Evolutionary conservation across 176 grass and related monocot species (phyloP), one percentile per base, ranked within the genome.

Genomic region (Lolium perenne): DNA sequence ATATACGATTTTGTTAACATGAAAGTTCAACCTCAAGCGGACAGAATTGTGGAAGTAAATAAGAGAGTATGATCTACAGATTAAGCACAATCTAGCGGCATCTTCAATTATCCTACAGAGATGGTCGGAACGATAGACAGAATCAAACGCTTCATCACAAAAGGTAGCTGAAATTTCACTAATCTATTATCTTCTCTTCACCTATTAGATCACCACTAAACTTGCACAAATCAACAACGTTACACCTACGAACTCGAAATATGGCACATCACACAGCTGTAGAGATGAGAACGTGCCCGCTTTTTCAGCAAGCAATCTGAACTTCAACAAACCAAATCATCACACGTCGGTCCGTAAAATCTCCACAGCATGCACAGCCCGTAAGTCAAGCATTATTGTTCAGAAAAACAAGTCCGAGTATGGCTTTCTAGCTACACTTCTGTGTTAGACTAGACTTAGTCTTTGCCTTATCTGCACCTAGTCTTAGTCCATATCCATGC

Each of bases 1-100:
- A 16, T 81, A 68, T 35, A 51, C 16, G 17, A 18, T 45, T 64
- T 56, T 66, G 20, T 82, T 68, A 85, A 78, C 4, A 73, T 45
- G 38, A 8, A 10, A 15, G 8, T 79, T 38, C 18, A 79, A 72
- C 43, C 32, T 71, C 10, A 38, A 10, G 10, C 47, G 7, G 56
- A 82, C 29, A 43, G 43, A 71, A 82, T 17, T 14, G 46, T 38
- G 18, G 23, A 38, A 85, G 69, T 21, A 61, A 47, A 72, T 78
- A 40, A 47, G 2, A 74, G 22, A 35, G 6, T 54, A 29, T 4
- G 12, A 12, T 54, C 48, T 66, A 47, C 41, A 73, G 64, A 53
- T 56, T 81, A 65, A 9, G 49, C 43, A 77, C 26, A 56, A 25
- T 54, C 29, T 17, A 76, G 17, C 80, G 47, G 45, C 67, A 55